Conservation (phyloP, 179 eudicot genomes). For the Monotropa hypopitys region DNA sequence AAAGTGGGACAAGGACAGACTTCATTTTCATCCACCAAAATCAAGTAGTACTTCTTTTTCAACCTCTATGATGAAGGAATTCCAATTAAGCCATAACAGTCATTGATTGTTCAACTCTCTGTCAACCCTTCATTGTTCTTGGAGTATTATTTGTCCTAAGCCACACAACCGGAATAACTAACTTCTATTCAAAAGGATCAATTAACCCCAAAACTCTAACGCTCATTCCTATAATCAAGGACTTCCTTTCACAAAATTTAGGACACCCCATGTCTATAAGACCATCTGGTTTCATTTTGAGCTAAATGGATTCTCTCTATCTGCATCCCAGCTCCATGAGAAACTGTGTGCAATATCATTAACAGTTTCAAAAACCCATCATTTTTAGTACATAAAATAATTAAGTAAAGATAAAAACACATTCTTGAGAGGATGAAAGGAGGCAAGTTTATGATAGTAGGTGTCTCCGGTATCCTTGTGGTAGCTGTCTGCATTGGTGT, state of each 20-base stretch:
- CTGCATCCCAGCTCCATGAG: background rate
- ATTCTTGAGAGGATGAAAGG: background rate
- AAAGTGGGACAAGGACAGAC: background rate
- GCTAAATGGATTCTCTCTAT: background rate
- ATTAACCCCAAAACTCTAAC: background rate
- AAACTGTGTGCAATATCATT: background rate
- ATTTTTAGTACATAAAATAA: background rate
- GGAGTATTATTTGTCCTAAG: background rate
- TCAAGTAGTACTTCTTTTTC: background rate
- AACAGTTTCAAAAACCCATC: background rate
- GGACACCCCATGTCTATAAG: background rate
- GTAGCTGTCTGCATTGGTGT: slow-evolving; percentile 26
- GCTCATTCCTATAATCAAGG: background rate
- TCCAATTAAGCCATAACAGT: background rate
- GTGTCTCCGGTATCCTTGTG: slow-evolving; percentile 22
- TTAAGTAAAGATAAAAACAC: background rate
- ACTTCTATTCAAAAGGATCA: background rate
- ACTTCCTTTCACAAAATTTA: background rate
- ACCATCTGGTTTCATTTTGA: background rate
- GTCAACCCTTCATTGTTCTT: background rate
- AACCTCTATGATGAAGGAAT: background rate
- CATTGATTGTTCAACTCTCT: background rate
- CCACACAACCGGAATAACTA: background rate
- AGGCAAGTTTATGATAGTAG: slow-evolving; percentile 26
- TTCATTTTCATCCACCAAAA: background rate